Base-by-base conservation (phyloP, 805 yeast species). In the Torulaspora microellipsoides region DNA sequence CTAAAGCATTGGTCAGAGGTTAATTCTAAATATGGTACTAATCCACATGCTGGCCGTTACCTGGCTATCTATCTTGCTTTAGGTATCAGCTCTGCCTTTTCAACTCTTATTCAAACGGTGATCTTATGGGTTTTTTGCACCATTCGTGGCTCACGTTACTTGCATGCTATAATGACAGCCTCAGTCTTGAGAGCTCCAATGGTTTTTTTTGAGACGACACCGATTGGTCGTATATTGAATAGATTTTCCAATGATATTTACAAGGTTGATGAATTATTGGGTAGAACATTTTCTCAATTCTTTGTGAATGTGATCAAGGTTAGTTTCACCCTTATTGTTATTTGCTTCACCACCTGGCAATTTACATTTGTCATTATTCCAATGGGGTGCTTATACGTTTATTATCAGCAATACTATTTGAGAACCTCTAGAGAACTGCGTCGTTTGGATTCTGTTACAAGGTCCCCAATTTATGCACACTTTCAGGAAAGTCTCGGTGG, bases 1-100 rank as follows among this genome's bases (percentile, higher is more conserved):
- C 77, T 93, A 57, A 93, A 93, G 64, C 87, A 87, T 64, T 93
- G 99, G 99, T 86, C 98, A 10, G 99, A 93, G 62, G 78, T 84
- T 15, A 93, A 91, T 60, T 75, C 90, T 3, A 67, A 64, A 34
- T 60, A 67, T 31, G 91, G 89, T 20, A 67, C 67, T 44, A 91
- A 91, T 61, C 95, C 95, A 2, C 62, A 80, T 46, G 78, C 85
- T n/a, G 69, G 69, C 42, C 77, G 66, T 56, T 93, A 89, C 56
- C 70, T 93, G 52, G 83, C 84, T 14, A 71, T 86, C 42, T 93
- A 91, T 61, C 77, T 85, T 47, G 70, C 73, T 9, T 70, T 91
- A 34, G 97, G 99, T 50, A 59, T 88, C 37, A 70, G 76, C 12
- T 76, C 84, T 25, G 78, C 95, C 0, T 51, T 73, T 3, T 68